Percentiles rank a stretch among this genome's conserved stretches.
Evolutionary conservation across 768 basidiomycete species (phyloP).

Genomic region (Cyclocybe aegerita): DNA sequence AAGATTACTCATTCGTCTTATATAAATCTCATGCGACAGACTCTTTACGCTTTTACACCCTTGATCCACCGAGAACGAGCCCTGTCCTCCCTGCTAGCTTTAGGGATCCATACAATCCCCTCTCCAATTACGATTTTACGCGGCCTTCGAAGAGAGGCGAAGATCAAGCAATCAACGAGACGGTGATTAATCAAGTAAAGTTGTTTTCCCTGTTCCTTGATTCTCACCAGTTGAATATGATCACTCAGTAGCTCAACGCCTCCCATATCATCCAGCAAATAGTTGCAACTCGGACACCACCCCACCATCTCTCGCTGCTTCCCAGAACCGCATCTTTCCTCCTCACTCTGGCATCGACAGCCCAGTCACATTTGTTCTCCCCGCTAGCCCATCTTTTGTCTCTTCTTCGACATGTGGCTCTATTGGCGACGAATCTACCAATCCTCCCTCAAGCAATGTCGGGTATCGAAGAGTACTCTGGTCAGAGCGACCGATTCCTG

Average conservation of each 20-base stretch:
- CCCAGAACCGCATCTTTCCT: conserved; percentile 26
- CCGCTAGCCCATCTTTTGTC: conserved; percentile 6
- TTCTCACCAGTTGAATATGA: background rate
- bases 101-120: conserved; percentile 22
- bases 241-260: conserved; percentile 41
- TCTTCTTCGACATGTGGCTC: conserved; percentile 19
- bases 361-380: conserved; percentile 8
- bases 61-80: conserved; percentile 37
- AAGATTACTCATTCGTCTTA: conserved; percentile 17
- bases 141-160: conserved; percentile 12
- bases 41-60: conserved; percentile 65
- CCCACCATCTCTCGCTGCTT: conserved; percentile 17
- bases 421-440: conserved; percentile 19
- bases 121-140: conserved; percentile 40
- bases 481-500: conserved; percentile 1
- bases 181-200: conserved; percentile 41
- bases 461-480: background rate
- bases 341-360: conserved; percentile 21
- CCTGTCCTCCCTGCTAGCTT: conserved; percentile 4
- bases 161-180: conserved; percentile 30
- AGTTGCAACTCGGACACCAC: conserved; percentile 9
- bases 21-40: conserved; percentile 19
- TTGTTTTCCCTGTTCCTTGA: background rate
- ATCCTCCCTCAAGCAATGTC: conserved; percentile 11
- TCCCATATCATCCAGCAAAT: conserved; percentile 33